A percentile compares a stretch with the other conserved stretches of the same genome.
These are phyloP conservation scores for Tulasnella sp. DNA, from an alignment of 768 basidiomycete species.

Conservation along the genomic window DNA sequence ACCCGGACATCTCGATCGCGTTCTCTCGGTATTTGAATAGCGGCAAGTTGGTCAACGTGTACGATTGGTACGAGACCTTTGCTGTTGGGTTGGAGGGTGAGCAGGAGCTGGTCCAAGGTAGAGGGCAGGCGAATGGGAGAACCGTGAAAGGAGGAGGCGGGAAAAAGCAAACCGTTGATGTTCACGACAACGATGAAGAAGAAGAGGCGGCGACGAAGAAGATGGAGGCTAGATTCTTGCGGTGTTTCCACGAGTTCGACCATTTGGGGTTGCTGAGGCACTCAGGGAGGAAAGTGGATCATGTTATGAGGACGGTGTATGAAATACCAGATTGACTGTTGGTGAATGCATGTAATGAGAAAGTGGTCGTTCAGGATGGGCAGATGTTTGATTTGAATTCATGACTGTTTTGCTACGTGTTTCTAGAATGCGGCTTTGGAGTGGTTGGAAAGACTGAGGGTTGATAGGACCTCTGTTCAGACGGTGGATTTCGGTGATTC, in stretches of 20 bases:
- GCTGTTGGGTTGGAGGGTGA: constrained; percentile 57
- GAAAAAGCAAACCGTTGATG: constrained; percentile 44
- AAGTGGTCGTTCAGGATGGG: too few relatives aligned
- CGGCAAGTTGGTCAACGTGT: constrained; percentile 45
- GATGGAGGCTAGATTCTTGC: constrained; percentile 69
- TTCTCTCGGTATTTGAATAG: constrained; percentile 16
- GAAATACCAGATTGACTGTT: constrained; percentile 32
- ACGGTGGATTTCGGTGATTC: too few relatives aligned
- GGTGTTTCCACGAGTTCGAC: constrained; percentile 74
- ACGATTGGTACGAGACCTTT: constrained; percentile 84
- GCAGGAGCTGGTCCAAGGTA: constrained; percentile 20
- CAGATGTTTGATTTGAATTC: too few relatives aligned
- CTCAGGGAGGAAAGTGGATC: constrained; percentile 68
- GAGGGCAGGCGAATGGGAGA: constrained; percentile 25
- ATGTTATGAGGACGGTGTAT: constrained; percentile 60
- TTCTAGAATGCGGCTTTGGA: too few relatives aligned
- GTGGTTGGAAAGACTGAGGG: too few relatives aligned
- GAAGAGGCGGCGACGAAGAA: constrained; percentile 30
- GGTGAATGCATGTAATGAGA: too few relatives aligned
- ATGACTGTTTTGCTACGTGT: too few relatives aligned
- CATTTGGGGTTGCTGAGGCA: constrained; percentile 73
- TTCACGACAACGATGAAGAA: constrained; percentile 11
- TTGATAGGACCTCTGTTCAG: too few relatives aligned
- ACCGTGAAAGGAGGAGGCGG: constrained; percentile 28
- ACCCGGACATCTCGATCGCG: constrained; percentile 13